A percentile compares a stretch with the other conserved stretches of the same genome.
phyloP scores from a whole-genome alignment of 352 stramenopile genomes.

The Phytopythium kandeliae region DNA sequence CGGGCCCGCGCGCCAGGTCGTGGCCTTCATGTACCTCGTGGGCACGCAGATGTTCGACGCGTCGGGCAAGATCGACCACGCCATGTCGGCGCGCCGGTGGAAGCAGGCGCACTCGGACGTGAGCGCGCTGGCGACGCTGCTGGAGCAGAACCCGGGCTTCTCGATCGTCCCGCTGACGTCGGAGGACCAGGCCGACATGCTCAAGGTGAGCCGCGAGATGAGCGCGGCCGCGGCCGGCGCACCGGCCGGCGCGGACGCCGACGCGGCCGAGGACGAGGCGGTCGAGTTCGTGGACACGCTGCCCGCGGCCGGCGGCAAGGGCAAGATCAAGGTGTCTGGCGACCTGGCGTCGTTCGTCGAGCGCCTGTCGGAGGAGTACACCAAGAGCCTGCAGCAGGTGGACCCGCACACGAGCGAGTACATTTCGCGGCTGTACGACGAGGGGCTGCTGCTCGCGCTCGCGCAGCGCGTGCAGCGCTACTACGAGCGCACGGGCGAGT shows the following conservation, averaged over 20 bases:
- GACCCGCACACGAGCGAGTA: conserved; percentile 96
- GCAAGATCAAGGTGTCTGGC: conserved; percentile 84
- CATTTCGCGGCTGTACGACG: conserved; percentile 91
- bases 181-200: conserved; percentile 83
- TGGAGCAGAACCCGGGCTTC: conserved; percentile 84
- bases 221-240: conserved; percentile 10
- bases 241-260: conserved; percentile 10
- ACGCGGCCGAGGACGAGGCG: conserved; percentile 88
- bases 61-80: conserved; percentile 78
- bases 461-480: conserved; percentile 88
- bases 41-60: conserved; percentile 81
- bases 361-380: conserved; percentile 97
- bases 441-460: conserved; percentile 87
- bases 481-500: conserved; percentile 80
- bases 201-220: conserved; percentile 56
- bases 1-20: conserved; percentile 65
- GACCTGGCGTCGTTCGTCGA: conserved; percentile 88
- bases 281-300: conserved; percentile 75
- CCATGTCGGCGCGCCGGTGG: conserved; percentile 79
- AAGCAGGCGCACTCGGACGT: conserved; percentile 65
- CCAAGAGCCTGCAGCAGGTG: conserved; percentile 95
- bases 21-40: conserved; percentile 79
- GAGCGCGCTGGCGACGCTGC: conserved; percentile 54
- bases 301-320: conserved; percentile 64
- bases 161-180: conserved; percentile 61